Percentiles rank a stretch among this genome's conserved stretches.
Conservation (phyloP, 2,329 filamentous ascomycete genomes). For the Thermothelomyces thermophilus region DNA sequence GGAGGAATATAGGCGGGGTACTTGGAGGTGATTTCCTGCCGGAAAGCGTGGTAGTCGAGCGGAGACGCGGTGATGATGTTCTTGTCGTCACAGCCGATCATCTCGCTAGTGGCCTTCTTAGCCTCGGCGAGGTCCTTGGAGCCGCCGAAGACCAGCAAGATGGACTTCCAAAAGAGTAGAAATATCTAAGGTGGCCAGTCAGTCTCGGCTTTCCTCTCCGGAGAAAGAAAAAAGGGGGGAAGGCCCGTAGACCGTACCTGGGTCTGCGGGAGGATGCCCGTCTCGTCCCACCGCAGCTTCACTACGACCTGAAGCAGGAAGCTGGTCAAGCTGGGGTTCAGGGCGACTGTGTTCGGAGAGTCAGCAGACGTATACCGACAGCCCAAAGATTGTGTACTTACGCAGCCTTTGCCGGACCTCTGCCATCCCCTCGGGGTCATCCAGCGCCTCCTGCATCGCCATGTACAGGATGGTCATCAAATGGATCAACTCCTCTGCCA, state of each 20-base stretch:
- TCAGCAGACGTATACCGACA: slow-evolving; percentile 15
- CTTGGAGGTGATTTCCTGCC: slow-evolving; percentile 95
- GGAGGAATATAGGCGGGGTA: slow-evolving; percentile 95
- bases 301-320: slow-evolving; percentile 64
- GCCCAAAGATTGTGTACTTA: slow-evolving; percentile 30
- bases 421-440: slow-evolving; percentile 43
- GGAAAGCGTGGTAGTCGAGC: slow-evolving; percentile 90
- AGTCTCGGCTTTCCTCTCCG: slow-evolving; percentile 13
- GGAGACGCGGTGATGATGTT: slow-evolving; percentile 88
- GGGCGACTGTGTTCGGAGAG: slow-evolving; percentile 39
- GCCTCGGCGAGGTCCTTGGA: slow-evolving; percentile 63
- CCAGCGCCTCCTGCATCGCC: slow-evolving; percentile 50
- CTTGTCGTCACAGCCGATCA: slow-evolving; percentile 52
- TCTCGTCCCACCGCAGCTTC: slow-evolving; percentile 67
- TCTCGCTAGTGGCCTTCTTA: slow-evolving; percentile 65
- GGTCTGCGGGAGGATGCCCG: slow-evolving; percentile 53
- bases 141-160: slow-evolving; percentile 79
- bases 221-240: not conserved
- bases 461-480: slow-evolving; percentile 59
- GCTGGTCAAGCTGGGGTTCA: slow-evolving; percentile 63
- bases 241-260: slow-evolving; percentile 44
- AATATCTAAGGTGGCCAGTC: slow-evolving; percentile 56
- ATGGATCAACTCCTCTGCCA: slow-evolving; percentile 55
- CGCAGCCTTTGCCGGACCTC: slow-evolving; percentile 43
- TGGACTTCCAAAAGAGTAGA: slow-evolving; percentile 84